Conservation (phyloP, 2,329 filamentous ascomycete genomes). For the Hypoxylon sp. region DNA sequence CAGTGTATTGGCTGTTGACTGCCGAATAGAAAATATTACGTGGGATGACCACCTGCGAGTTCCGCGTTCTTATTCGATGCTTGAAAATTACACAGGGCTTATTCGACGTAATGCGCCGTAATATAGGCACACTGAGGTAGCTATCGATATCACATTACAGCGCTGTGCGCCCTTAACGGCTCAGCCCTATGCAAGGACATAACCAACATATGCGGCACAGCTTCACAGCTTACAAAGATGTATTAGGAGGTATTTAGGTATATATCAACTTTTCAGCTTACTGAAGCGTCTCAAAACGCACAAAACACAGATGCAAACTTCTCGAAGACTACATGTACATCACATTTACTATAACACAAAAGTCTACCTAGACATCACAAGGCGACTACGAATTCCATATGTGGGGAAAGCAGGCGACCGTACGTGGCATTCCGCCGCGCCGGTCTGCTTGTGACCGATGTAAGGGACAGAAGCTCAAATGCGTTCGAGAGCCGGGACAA, state of each 20-base stretch:
- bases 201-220: conserved; percentile 1
- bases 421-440: conserved; percentile 15
- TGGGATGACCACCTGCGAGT: too few relatives aligned
- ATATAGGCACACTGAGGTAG: too few relatives aligned
- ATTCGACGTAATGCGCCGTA: too few relatives aligned
- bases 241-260: neutral
- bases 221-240: conserved; percentile 5
- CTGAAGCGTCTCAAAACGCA: neutral
- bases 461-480: conserved; percentile 32
- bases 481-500: conserved; percentile 23
- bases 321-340: neutral
- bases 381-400: neutral
- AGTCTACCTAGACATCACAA: too few relatives aligned
- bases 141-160: too few relatives aligned
- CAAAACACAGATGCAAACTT: neutral
- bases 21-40: too few relatives aligned
- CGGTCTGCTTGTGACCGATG: conserved; percentile 33
- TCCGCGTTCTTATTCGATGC: too few relatives aligned
- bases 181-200: conserved; percentile 8
- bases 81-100: too few relatives aligned
- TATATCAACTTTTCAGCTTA: neutral
- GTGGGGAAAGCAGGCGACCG: neutral
- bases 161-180: neutral
- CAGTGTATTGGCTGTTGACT: too few relatives aligned
- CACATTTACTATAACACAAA: neutral